Conservation (phyloP, 345 rosid species). For the Brassica incana region DNA sequence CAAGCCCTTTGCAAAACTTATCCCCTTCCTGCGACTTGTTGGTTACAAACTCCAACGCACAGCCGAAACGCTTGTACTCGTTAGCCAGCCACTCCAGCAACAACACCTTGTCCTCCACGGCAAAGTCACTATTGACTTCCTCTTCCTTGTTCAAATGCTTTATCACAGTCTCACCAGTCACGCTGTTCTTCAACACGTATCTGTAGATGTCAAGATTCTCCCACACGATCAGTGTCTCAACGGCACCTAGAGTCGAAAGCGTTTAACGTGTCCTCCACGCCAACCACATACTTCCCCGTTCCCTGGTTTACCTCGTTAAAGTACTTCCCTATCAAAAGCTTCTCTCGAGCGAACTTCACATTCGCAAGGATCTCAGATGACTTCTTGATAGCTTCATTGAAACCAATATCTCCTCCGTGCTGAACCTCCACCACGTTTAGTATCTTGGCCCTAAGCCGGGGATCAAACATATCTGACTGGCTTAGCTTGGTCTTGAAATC, state of each 20-base stretch:
- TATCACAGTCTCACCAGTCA: constrained; percentile 1
- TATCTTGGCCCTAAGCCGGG: neutral
- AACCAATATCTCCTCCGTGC: neutral
- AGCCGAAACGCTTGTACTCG: neutral
- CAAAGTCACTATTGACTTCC: neutral
- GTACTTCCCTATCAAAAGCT: constrained; percentile 3
- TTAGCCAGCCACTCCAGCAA: constrained; percentile 13
- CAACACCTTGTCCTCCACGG: constrained; percentile 6
- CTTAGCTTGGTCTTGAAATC: constrained; percentile 6
- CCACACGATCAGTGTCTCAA: constrained; percentile 1
- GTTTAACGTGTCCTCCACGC: constrained; percentile 5
- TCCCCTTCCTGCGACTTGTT: constrained; percentile 12
- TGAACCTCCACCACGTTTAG: constrained; percentile 6
- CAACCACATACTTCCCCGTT: constrained; percentile 11
- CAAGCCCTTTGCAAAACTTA: constrained; percentile 4
- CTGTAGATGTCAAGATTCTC: constrained; percentile 14
- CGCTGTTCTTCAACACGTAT: neutral
- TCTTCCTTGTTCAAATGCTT: constrained; percentile 2
- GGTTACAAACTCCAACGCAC: constrained; percentile 6
- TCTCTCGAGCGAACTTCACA: constrained; percentile 12
- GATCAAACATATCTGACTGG: constrained; percentile 10
- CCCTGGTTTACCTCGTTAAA: neutral
- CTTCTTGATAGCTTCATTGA: neutral
- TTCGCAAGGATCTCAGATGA: constrained; percentile 4
- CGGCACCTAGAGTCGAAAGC: constrained; percentile 1